Base-by-base conservation (phyloP, 2,329 filamentous ascomycete genomes). In the Aspergillus floridensis region DNA sequence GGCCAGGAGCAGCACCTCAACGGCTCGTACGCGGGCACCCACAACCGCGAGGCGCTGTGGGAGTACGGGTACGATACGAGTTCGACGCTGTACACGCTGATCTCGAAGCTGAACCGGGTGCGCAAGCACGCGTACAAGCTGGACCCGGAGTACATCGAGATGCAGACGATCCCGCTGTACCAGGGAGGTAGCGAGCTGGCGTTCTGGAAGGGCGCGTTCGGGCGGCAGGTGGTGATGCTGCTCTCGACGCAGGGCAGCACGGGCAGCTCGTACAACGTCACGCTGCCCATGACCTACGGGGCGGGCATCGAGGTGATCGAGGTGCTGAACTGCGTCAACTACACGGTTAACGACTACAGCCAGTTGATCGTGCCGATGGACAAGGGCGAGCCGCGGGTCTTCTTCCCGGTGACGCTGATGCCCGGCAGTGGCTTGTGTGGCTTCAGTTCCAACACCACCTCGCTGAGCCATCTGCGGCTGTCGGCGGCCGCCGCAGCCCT, bases 1-100 rank as follows among this genome's bases (percentile, higher is more conserved):
- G 87, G 86, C 29, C 84, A 86, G 61, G 87, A 89, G 72, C 86
- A 89, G 66, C 84, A 82, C 60, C 86, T 81, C 68, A 70, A 76
- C 2, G 81, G 81, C 22, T 78, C 77, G 16, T 76, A 71, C 51
- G 71, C 70, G 49, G 83, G 83, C 8, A 74, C 79, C 5, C 38
- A 44, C 0, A 79, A 77, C 53, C 82, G 84, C 46, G 83, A 86
- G 68, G 80, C 84, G 24, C 73, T 85, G 49, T 87, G 84, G 84
- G 73, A 78, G 26, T 81, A 80, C 41, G 71, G 70, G 21, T 86
- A 81, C 73, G 68, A 78, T 57, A 78, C 73, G 14, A 57, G 66
- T 6, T 64, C 74, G 0, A 68, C 70, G 2, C 70, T 83, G 4
- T 82, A 77, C 70, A 66, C 69, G 19, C 65, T 71, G 46, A 75